phyloP scores from a whole-genome alignment of 179 eudicot genomes.

The Beta lomatogona region DNA sequence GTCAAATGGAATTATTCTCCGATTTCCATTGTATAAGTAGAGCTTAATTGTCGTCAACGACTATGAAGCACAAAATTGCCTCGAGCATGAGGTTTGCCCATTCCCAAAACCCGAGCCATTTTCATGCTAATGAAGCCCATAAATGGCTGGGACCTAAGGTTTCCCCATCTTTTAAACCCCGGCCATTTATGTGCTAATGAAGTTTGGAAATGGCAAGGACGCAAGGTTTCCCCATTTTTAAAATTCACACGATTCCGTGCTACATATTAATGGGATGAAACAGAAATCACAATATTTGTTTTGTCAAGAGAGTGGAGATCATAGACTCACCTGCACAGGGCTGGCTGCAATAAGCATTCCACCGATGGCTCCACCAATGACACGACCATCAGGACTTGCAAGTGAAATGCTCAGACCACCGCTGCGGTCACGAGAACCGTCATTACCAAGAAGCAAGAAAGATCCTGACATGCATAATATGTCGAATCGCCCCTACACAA shows the following conservation, averaged over 20 bases:
- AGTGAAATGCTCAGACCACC: constrained; percentile 77
- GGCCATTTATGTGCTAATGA: too few species aligned
- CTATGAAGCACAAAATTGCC: too few species aligned
- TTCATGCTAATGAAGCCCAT: too few species aligned
- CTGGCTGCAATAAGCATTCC: constrained; percentile 84
- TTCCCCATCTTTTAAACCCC: too few species aligned
- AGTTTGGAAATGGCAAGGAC: too few species aligned
- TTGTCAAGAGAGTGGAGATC: not conserved
- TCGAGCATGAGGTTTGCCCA: too few species aligned
- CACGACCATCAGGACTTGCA: constrained; percentile 82
- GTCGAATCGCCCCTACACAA: constrained; percentile 79
- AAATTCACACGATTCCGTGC: too few species aligned
- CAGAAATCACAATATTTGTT: not conserved
- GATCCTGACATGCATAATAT: constrained; percentile 86
- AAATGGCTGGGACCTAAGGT: too few species aligned
- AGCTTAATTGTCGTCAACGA: not conserved
- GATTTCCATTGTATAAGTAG: not conserved
- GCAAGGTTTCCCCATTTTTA: too few species aligned
- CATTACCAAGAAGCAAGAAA: constrained; percentile 49
- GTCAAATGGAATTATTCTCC: not conserved
- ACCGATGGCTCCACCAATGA: constrained; percentile 81
- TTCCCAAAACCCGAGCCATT: too few species aligned
- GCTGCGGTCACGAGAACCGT: constrained; percentile 46
- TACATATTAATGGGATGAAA: not conserved
- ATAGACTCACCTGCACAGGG: constrained; percentile 69